A percentile compares a stretch with the other conserved stretches of the same genome.
These are phyloP conservation scores for Wallacemonas collosoma DNA, from an alignment of 208 protist species.

Conservation along the genomic window DNA sequence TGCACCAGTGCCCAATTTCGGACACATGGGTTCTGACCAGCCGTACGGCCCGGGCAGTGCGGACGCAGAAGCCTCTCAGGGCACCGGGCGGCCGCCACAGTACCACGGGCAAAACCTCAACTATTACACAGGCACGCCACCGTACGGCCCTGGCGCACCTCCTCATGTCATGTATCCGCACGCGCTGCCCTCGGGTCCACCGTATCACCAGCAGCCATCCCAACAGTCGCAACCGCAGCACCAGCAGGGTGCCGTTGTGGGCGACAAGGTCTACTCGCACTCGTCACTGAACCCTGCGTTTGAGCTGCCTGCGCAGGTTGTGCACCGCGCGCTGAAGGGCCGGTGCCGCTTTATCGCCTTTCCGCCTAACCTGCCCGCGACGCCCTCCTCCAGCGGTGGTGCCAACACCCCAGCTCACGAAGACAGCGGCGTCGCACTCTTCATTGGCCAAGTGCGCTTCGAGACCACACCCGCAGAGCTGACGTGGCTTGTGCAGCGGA, in stretches of 20 bases:
- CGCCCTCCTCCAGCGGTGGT: slow-evolving; percentile 2
- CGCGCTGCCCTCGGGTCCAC: neutral
- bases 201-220: neutral
- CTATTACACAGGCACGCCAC: no score
- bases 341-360: slow-evolving; percentile 79
- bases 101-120: no score
- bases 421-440: slow-evolving; percentile 41
- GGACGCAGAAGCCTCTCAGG: no score
- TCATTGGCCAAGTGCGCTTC: slow-evolving; percentile 87
- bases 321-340: slow-evolving; percentile 63
- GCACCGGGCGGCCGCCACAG: no score
- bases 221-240: neutral
- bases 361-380: slow-evolving; percentile 34
- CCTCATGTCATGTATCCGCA: no score
- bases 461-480: slow-evolving; percentile 78
- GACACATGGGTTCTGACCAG: neutral
- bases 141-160: no score
- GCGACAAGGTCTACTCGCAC: slow-evolving; percentile 14
- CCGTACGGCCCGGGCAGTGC: neutral
- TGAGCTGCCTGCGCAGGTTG: slow-evolving; percentile 53
- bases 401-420: slow-evolving; percentile 5
- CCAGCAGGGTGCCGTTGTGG: neutral
- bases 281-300: slow-evolving; percentile 22
- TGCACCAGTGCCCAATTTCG: slow-evolving; percentile 3
- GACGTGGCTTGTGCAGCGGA: slow-evolving; percentile 77